Conservation (phyloP, 768 basidiomycete species). For the Gymnopilus dilepis region DNA sequence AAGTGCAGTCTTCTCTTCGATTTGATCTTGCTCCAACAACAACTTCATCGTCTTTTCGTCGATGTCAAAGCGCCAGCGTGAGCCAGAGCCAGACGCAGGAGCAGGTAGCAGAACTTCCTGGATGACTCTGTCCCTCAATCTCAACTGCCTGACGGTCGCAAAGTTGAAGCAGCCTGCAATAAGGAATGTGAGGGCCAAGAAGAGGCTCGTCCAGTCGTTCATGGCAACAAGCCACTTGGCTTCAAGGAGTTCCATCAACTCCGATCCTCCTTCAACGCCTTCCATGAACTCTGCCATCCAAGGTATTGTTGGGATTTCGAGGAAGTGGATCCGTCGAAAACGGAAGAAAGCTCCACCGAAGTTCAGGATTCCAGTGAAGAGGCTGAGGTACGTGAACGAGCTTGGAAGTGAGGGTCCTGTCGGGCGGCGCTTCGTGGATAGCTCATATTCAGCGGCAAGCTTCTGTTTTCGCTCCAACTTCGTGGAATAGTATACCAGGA, state of each 20-base stretch:
- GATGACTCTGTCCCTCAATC: conserved; percentile 18
- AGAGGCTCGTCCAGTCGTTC: conserved; percentile 30
- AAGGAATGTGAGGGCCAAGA: conserved; percentile 24
- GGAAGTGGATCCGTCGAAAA: conserved; percentile 23
- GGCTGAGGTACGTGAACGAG: conserved; percentile 24
- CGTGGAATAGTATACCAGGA: conserved; percentile 23
- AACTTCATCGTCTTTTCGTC: conserved; percentile 1
- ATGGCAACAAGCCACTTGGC: conserved; percentile 27
- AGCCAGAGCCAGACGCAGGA: not conserved
- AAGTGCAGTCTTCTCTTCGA: not conserved
- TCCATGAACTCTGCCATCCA: conserved; percentile 16
- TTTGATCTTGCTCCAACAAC: not conserved
- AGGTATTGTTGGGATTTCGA: conserved; percentile 23
- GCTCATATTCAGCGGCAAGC: conserved; percentile 13
- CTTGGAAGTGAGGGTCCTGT: conserved; percentile 15
- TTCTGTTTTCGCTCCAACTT: conserved; percentile 23
- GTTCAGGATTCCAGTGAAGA: conserved; percentile 25
- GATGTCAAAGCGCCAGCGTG: not conserved
- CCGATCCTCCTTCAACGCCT: conserved; percentile 8
- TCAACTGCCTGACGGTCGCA: conserved; percentile 25
- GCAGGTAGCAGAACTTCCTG: conserved; percentile 12
- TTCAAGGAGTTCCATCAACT: conserved; percentile 18
- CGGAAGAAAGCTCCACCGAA: conserved; percentile 22
- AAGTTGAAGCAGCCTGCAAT: conserved; percentile 26
- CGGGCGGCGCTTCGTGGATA: conserved; percentile 13